Evolutionary conservation across 495 filamentous ascomycete species (phyloP), one percentile per base, ranked within the genome.

Genomic region (Penicillium bovifimosum): DNA sequence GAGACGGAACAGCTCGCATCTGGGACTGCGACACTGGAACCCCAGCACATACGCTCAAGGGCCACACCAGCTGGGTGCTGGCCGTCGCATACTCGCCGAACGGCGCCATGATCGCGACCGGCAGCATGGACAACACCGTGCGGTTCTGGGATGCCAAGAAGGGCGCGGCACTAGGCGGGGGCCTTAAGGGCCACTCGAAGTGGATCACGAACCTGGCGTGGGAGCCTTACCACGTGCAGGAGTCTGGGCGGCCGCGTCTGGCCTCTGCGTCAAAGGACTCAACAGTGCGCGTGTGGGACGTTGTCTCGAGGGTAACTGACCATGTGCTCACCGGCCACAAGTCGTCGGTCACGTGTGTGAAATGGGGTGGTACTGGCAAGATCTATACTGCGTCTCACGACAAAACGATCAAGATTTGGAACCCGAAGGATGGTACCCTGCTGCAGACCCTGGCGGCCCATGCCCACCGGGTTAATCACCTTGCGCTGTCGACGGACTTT

Each of bases 11-110:
- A 6, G 95, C 93, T 6, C 76, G 95, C 41, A 82, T 99, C 72
- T 96, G 89, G 87, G 93, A 99, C 59, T 95, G 90, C 47, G 88
- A 97, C 61, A 96, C 89, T 0, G 91, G 91, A 39, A 97, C 92
- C 0, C 91, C 95, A 0, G 72, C 90, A 47, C 80, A 87, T 64
- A 96, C 91, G 2, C 69, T 99, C 18, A 95, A 95, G 65, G 93
- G 93, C 10, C 95, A 97, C 67, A 88, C 87, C 11, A 86, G 86
- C 53, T 97, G 91, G 92, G 91, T 99, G 7, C 72, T 99, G 56
- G 87, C 83, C 2, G 86, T 95, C 11, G 81, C 78, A 51, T 99
- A 87, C 82, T 91, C 86, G 28, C 92, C 89, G 7, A 89, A 95
- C 62, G 88, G 85, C 13, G 76, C 77, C 10, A 80, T 84, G 45